phyloP scores from a whole-genome alignment of 768 basidiomycete genomes.

The Leccinum subgranulosum region DNA sequence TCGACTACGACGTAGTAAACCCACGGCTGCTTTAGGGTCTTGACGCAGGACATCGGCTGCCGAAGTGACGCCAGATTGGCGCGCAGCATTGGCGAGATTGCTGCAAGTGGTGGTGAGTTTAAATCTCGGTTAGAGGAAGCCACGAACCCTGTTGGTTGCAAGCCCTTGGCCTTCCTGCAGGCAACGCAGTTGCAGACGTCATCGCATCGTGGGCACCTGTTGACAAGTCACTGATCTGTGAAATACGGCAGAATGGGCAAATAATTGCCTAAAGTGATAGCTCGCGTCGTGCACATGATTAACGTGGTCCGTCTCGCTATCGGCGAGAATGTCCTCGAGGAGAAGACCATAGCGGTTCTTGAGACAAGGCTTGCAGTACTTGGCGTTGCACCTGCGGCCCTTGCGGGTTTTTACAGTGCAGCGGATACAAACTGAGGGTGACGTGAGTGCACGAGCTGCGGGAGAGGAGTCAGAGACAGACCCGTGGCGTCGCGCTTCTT shows the following conservation, averaged over 20 bases:
- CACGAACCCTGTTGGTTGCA: conserved; percentile 57
- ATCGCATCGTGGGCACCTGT: conserved; percentile 68
- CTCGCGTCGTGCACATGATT: conserved; percentile 29
- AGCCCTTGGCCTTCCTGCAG: conserved; percentile 63
- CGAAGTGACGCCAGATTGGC: conserved; percentile 36
- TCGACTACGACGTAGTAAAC: conserved; percentile 4
- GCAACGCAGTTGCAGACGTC: conserved; percentile 63
- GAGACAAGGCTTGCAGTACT: conserved; percentile 65
- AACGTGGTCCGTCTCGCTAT: conserved; percentile 27
- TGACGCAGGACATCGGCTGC: conserved; percentile 36
- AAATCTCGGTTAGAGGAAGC: background rate
- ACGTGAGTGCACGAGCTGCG: conserved; percentile 7
- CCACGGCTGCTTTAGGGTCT: conserved; percentile 33
- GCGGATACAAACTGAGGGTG: conserved; percentile 30
- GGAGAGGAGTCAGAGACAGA: conserved; percentile 26
- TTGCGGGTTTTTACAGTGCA: conserved; percentile 36
- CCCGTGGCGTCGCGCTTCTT: conserved; percentile 54
- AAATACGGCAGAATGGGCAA: conserved; percentile 5
- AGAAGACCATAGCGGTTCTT: conserved; percentile 57
- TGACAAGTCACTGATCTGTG: conserved; percentile 12
- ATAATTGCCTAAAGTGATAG: conserved; percentile 53
- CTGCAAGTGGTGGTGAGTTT: conserved; percentile 24
- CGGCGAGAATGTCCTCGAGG: conserved; percentile 42
- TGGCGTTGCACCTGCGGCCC: conserved; percentile 47
- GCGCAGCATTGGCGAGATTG: conserved; percentile 37